A percentile compares a stretch with the other conserved stretches of the same genome.
phyloP scores from a whole-genome alignment of 768 basidiomycete species.

The Xerocomus spinulosus region DNA sequence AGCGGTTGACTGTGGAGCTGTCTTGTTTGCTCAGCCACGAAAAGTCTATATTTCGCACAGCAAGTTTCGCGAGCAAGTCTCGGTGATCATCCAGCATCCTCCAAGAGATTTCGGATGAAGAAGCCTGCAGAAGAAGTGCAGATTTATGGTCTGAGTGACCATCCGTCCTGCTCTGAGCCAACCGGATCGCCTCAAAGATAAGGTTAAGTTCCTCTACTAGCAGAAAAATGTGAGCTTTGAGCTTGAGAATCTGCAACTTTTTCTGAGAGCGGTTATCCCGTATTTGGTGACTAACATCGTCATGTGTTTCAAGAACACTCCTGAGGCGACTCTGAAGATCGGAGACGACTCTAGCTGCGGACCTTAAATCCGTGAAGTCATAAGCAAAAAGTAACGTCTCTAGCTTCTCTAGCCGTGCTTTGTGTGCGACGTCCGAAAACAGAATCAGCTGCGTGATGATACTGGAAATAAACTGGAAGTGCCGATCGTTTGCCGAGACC shows the following conservation, averaged over 20 bases:
- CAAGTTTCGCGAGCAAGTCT: constrained; percentile 78
- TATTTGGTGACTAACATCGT: constrained; percentile 35
- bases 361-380: constrained; percentile 75
- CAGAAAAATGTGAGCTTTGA: constrained; percentile 67
- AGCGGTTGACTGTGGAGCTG: constrained; percentile 74
- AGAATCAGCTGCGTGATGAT: constrained; percentile 83
- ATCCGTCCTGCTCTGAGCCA: constrained; percentile 72
- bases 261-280: constrained; percentile 31
- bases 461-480: constrained; percentile 82
- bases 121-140: constrained; percentile 74
- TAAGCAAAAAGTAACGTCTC: constrained; percentile 83
- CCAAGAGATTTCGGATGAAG: constrained; percentile 88
- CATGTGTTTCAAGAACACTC: constrained; percentile 51
- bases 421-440: constrained; percentile 85
- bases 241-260: constrained; percentile 56
- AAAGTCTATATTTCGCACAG: constrained; percentile 73
- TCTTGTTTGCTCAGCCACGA: constrained; percentile 85
- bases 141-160: constrained; percentile 69
- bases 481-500: constrained; percentile 75
- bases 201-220: constrained; percentile 76
- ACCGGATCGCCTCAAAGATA: constrained; percentile 81
- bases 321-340: constrained; percentile 73
- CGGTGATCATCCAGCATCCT: constrained; percentile 74
- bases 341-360: constrained; percentile 66
- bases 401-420: constrained; percentile 69